Percentiles rank a stretch among this genome's conserved stretches.
Conservation (phyloP, 2,329 filamentous ascomycete genomes). For the Phialocephala subalpina region DNA sequence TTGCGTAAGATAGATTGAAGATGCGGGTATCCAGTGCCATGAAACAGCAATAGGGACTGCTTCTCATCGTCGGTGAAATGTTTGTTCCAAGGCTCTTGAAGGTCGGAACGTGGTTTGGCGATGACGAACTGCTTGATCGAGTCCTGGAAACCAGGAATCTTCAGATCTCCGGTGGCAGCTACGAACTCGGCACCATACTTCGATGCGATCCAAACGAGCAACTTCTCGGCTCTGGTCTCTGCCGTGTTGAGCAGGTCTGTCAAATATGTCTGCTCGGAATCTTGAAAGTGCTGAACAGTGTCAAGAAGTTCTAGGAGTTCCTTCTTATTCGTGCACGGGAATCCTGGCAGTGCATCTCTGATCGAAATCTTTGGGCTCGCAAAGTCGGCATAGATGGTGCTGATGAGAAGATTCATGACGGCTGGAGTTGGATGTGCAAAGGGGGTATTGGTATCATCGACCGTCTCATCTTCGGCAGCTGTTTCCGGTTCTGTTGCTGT, state of each 20-base stretch:
- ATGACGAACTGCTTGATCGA: background rate
- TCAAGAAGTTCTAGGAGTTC: background rate
- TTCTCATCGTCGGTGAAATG: background rate
- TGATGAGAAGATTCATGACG: constrained; percentile 10
- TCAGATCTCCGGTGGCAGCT: background rate
- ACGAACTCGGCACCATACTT: background rate
- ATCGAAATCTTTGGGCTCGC: background rate
- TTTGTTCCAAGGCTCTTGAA: background rate
- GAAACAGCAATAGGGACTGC: background rate
- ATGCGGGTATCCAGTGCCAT: background rate
- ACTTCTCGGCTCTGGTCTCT: background rate
- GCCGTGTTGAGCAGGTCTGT: background rate
- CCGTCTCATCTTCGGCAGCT: background rate
- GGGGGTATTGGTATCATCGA: background rate
- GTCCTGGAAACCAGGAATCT: background rate
- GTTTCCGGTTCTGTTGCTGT: background rate
- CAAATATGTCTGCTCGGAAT: background rate
- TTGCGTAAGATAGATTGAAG: background rate
- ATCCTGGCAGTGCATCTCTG: background rate
- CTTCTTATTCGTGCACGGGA: background rate
- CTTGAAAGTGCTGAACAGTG: background rate
- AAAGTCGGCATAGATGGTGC: background rate
- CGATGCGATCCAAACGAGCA: background rate
- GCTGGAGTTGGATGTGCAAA: background rate
- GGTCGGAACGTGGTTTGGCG: background rate